These are phyloP conservation scores for Gardenia jasminoides DNA, from an alignment of 257 asterid species.

Conservation along the genomic window DNA sequence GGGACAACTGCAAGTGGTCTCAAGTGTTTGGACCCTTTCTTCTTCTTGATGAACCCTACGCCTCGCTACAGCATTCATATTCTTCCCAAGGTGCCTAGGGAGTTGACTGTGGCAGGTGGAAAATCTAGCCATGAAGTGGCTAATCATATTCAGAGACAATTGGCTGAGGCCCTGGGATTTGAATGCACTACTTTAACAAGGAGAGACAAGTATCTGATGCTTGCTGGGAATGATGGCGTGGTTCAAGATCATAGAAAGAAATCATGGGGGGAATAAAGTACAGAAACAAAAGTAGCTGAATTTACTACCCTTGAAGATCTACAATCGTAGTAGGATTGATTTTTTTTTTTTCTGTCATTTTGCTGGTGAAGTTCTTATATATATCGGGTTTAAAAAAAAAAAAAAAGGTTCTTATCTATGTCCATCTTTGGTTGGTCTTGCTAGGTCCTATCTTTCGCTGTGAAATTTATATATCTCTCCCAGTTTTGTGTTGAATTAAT, in stretches of 20 bases:
- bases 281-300: not conserved
- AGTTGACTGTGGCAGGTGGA: slow-evolving; percentile 72
- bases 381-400: too few species aligned
- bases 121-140: slow-evolving; percentile 80
- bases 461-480: not conserved
- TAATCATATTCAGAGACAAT: slow-evolving; percentile 62
- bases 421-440: not conserved
- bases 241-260: slow-evolving; percentile 33
- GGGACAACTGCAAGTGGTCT: slow-evolving; percentile 93
- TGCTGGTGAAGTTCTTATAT: not conserved
- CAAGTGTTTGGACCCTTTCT: slow-evolving; percentile 83
- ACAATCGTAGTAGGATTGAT: not conserved
- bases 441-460: not conserved
- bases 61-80: slow-evolving; percentile 49
- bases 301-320: not conserved
- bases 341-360: not conserved
- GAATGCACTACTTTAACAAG: slow-evolving; percentile 78
- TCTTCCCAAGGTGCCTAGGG: slow-evolving; percentile 56
- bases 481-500: not conserved
- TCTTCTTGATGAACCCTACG: slow-evolving; percentile 81
- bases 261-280: not conserved
- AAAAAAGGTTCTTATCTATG: too few species aligned
- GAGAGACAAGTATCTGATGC: slow-evolving; percentile 87
- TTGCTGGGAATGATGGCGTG: slow-evolving; percentile 90
- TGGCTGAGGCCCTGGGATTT: slow-evolving; percentile 78